Conservation (phyloP, 495 filamentous ascomycete genomes). For the Elaphomyces granulatus region DNA sequence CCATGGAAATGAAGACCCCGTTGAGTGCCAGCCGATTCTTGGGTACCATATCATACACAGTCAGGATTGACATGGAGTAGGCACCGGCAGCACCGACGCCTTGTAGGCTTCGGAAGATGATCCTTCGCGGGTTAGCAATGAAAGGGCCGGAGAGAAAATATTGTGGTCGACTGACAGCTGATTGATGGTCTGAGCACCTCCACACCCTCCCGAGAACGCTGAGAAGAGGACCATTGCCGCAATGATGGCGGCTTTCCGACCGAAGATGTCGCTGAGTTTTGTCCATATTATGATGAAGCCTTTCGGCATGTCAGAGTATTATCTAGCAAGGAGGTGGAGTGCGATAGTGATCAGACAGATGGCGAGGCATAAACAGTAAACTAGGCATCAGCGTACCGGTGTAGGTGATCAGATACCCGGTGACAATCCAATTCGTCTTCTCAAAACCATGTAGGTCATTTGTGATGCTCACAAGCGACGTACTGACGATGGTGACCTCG, state of each 20-base stretch:
- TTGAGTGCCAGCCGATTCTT: slow-evolving; percentile 5
- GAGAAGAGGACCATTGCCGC: slow-evolving; percentile 37
- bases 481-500: slow-evolving; percentile 45
- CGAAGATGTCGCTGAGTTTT: slow-evolving; percentile 42
- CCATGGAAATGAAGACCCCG: slow-evolving; percentile 5
- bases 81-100: slow-evolving; percentile 38
- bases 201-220: slow-evolving; percentile 41
- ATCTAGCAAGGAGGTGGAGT: no score
- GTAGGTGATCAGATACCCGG: slow-evolving; percentile 40
- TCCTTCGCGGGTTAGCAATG: no score
- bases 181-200: no score
- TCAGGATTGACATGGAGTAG: slow-evolving; percentile 39
- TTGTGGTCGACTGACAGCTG: no score
- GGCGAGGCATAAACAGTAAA: no score
- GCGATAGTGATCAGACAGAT: no score
- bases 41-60: slow-evolving; percentile 37
- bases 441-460: slow-evolving; percentile 33
- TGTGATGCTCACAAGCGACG: slow-evolving; percentile 41
- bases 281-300: slow-evolving; percentile 42
- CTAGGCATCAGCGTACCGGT: no score
- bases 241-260: slow-evolving; percentile 32
- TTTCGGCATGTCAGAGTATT: slow-evolving; percentile 9
- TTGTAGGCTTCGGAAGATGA: slow-evolving; percentile 38
- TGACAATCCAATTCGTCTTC: slow-evolving; percentile 38
- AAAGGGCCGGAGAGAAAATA: no score